Evolutionary conservation across 257 asterid species (phyloP), one percentile per base, ranked within the genome.

Genomic region (Solanum sparsipilum): DNA sequence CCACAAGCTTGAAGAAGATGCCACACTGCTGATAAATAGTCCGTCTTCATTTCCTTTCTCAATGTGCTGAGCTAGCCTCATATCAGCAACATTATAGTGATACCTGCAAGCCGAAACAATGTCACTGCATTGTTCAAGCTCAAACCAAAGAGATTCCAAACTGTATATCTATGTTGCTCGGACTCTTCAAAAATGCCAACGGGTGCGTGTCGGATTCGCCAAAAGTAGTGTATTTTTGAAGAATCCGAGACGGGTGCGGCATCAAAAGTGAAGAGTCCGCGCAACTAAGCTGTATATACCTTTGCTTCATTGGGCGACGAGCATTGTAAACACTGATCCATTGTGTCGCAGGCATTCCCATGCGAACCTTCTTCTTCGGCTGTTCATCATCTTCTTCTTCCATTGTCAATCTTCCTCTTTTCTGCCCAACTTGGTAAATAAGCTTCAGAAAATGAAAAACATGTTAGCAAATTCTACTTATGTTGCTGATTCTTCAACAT

Each of bases 301-400:
- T 93, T 86, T 93, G 96, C 90, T 91, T 92, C 94, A 93, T 92
- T 35, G 96, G 96, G 18, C 92, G 88, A 32, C 96, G 91, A 85
- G 93, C 94, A 91, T 90, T 92, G 87, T 93, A 93, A 86, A 93
- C 92, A 81, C 94, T 92, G 83, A 93, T 91, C 96, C 96, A 93
- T 71, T 93, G 94, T 39, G 94, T 87, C 23, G 94, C 96, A 86
- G 96, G 96, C 94, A 87, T 91, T 44, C 96, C 96, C 89, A 92
- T 87, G 73, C 93, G 92, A 31, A 91, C 90, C 89, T 93, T 93
- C 89, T 91, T 93, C 89, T 92, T 92, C 11, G 94, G 94, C 79
- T 92, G 93, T 75, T 87, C 92, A 65, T 92, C 94, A 56, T 91
- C 93, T 16, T 91, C 93, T 46, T 90, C 93, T 25, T 91, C 94